These are phyloP conservation scores for Apocynum venetum DNA, from an alignment of 257 asterid species.

Conservation along the genomic window DNA sequence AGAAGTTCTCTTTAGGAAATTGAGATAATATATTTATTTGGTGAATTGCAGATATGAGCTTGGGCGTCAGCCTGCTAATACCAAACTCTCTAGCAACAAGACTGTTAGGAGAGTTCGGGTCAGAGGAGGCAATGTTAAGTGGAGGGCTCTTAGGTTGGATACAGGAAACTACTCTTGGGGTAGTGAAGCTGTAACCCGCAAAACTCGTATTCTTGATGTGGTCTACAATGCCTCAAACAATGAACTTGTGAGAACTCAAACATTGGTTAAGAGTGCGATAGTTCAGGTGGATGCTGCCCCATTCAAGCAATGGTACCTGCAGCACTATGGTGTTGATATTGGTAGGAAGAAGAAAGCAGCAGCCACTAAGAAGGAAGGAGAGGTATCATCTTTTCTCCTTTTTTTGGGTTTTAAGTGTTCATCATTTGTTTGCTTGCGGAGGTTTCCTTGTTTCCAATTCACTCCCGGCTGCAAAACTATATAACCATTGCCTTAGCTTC, in stretches of 20 bases:
- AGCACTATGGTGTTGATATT: conserved; percentile 39
- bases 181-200: conserved; percentile 39
- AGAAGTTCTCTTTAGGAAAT: not conserved
- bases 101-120: conserved; percentile 37
- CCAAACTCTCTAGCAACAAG: conserved; percentile 57
- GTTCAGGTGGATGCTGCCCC: conserved; percentile 44
- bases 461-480: not conserved
- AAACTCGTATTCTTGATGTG: conserved; percentile 41
- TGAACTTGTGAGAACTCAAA: conserved; percentile 41
- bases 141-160: conserved; percentile 44
- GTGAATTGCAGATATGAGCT: conserved; percentile 59
- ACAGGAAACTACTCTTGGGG: conserved; percentile 47
- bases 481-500: not conserved
- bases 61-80: conserved; percentile 79
- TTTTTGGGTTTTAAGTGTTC: not conserved
- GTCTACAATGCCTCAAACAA: conserved; percentile 41
- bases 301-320: conserved; percentile 39
- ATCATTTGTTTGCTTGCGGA: not conserved
- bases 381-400: conserved; percentile 21
- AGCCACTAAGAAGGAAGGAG: conserved; percentile 60
- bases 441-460: not conserved
- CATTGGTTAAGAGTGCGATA: conserved; percentile 40
- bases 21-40: not conserved
- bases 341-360: conserved; percentile 60
- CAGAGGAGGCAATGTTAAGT: conserved; percentile 41